These are phyloP conservation scores for Boletus vermiculosoides DNA, from an alignment of 768 basidiomycete species.

Conservation along the genomic window DNA sequence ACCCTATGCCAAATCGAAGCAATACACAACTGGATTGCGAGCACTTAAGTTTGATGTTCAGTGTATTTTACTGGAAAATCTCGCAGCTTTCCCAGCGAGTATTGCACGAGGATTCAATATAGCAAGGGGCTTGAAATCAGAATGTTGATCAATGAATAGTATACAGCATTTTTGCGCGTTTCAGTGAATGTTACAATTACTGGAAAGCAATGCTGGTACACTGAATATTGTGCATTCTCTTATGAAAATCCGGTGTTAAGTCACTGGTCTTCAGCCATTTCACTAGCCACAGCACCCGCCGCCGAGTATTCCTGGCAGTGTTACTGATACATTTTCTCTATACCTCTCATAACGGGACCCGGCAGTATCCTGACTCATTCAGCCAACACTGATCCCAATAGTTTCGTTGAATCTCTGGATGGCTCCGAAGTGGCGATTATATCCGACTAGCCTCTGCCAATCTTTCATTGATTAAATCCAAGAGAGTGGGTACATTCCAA, in stretches of 20 bases:
- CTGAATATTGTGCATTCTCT: background rate
- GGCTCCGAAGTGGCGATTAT: background rate
- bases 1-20: background rate
- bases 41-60: background rate
- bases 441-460: background rate
- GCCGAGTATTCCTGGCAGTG: background rate
- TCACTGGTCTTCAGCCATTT: background rate
- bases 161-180: background rate
- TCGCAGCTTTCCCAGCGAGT: background rate
- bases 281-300: background rate
- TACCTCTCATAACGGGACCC: background rate
- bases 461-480: background rate
- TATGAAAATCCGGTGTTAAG: background rate
- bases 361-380: background rate
- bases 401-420: background rate
- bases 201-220: background rate
- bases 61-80: background rate
- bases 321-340: background rate
- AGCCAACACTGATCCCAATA: background rate
- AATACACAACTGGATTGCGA: background rate
- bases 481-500: conserved; percentile 4
- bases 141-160: background rate
- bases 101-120: background rate
- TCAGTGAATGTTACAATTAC: background rate
- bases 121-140: background rate